Evolutionary conservation across 371 early-diverging fungal species (phyloP).

Genomic region (Mortierella sp.): DNA sequence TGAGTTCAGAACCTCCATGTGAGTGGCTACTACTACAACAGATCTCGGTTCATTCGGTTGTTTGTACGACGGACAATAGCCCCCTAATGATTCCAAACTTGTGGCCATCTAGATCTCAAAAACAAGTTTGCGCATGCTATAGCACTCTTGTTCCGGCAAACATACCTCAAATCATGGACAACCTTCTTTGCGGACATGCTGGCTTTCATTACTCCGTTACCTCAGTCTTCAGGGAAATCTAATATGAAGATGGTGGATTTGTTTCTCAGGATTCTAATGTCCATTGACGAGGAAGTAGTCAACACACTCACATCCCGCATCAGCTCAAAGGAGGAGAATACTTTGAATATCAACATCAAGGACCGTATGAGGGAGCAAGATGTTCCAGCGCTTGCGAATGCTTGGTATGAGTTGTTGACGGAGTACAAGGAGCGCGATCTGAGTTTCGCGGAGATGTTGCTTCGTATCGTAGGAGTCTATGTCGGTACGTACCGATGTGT

Average conservation of each 20-base stretch:
- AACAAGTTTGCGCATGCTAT: conserved; percentile 90
- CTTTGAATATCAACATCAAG: conserved; percentile 85
- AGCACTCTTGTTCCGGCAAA: conserved; percentile 83
- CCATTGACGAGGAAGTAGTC: conserved; percentile 94
- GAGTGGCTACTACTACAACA: conserved; percentile 17
- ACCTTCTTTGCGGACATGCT: conserved; percentile 89
- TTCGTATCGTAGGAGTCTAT: conserved; percentile 75
- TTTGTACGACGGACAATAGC: background rate
- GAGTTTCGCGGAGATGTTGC: conserved; percentile 68
- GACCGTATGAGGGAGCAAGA: conserved; percentile 92
- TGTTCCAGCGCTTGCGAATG: conserved; percentile 76
- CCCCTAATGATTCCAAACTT: no score
- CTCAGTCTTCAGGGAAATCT: conserved; percentile 45
- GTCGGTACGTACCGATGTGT: conserved; percentile 51
- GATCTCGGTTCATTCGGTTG: background rate
- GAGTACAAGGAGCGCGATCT: conserved; percentile 64
- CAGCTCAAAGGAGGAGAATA: conserved; percentile 71
- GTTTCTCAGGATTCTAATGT: conserved; percentile 80
- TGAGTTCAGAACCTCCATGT: conserved; percentile 65
- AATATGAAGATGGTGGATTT: conserved; percentile 79
- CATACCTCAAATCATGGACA: conserved; percentile 89
- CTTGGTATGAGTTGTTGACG: conserved; percentile 79
- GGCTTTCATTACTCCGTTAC: conserved; percentile 62
- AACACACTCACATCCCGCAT: conserved; percentile 75
- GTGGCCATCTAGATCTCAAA: conserved; percentile 65